Evolutionary conservation across 1,284 basidiomycete species (phyloP).

Genomic region (Sporisorium reilianum): DNA sequence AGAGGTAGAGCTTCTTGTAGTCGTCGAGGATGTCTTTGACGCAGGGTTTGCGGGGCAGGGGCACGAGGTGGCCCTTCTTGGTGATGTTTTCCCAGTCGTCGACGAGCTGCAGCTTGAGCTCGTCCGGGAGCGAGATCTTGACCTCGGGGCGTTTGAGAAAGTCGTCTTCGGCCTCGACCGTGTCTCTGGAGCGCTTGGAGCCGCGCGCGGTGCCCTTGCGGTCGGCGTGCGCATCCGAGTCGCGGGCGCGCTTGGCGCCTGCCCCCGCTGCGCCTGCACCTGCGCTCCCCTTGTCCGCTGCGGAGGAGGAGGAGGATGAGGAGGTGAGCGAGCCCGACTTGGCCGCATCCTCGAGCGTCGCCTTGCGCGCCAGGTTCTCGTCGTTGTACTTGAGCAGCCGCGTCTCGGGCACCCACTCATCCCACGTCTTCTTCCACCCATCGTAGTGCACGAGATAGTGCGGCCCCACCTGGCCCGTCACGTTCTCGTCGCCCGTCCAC

Average conservation of each 20-base stretch:
- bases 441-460: slow-evolving; percentile 99
- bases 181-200: slow-evolving; percentile 41
- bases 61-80: slow-evolving; percentile 88
- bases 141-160: slow-evolving; percentile 84
- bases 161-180: slow-evolving; percentile 71
- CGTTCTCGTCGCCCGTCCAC: slow-evolving; percentile 79
- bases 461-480: slow-evolving; percentile 76
- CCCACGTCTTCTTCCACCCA: slow-evolving; percentile 99
- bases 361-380: slow-evolving; percentile 82
- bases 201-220: slow-evolving; percentile 11
- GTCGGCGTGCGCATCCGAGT: slow-evolving; percentile 4
- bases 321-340: slow-evolving; percentile 66
- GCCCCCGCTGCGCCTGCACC: slow-evolving; percentile 18
- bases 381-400: slow-evolving; percentile 90
- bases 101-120: slow-evolving; percentile 87
- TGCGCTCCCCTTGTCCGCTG: slow-evolving; percentile 25
- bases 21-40: slow-evolving; percentile 83
- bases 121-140: slow-evolving; percentile 88
- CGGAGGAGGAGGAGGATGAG: neutral
- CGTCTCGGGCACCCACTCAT: slow-evolving; percentile 91
- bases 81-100: slow-evolving; percentile 99
- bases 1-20: slow-evolving; percentile 72
- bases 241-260: slow-evolving; percentile 21
- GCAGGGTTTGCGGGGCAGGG: slow-evolving; percentile 83
- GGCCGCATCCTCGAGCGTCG: slow-evolving; percentile 68